Evolutionary conservation across 306 rosid genomes (phyloP).

Genomic region (Dryas alaskensis): DNA sequence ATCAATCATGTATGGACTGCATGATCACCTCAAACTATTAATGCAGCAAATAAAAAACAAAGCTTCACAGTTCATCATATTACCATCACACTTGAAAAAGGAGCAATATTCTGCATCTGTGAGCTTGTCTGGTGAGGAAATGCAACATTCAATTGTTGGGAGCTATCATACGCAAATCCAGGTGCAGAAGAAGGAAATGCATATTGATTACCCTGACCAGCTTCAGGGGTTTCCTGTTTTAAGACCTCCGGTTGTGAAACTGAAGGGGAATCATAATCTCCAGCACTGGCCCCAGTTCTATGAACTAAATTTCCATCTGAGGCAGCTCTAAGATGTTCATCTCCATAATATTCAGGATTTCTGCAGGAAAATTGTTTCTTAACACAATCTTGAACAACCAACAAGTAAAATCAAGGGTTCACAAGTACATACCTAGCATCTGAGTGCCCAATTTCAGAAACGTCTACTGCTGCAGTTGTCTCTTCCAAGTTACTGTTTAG

Average conservation of each 20-base stretch:
- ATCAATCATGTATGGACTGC: background rate
- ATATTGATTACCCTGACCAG: constrained; percentile 68
- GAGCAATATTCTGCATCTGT: constrained; percentile 76
- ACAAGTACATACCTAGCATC: constrained; percentile 54
- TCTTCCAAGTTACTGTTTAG: constrained; percentile 64
- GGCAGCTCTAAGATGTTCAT: constrained; percentile 63
- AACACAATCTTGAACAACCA: constrained; percentile 20
- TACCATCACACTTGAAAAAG: constrained; percentile 87
- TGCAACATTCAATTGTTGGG: constrained; percentile 59
- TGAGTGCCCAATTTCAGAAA: constrained; percentile 60
- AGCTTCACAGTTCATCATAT: constrained; percentile 18
- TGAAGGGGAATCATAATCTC: constrained; percentile 62
- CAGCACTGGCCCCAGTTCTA: constrained; percentile 56
- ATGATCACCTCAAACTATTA: background rate
- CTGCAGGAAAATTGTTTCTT: constrained; percentile 45
- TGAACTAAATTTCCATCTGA: constrained; percentile 69
- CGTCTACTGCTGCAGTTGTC: constrained; percentile 61
- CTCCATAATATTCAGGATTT: constrained; percentile 75
- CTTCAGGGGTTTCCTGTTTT: constrained; percentile 66
- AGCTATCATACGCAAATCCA: constrained; percentile 63
- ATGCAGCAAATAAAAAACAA: background rate
- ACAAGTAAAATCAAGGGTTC: constrained; percentile 6
- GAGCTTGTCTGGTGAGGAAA: constrained; percentile 67
- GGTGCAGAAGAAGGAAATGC: constrained; percentile 76
- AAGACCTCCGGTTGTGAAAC: constrained; percentile 72